Conservation (phyloP, 306 rosid species). For the Quercus dentata region DNA sequence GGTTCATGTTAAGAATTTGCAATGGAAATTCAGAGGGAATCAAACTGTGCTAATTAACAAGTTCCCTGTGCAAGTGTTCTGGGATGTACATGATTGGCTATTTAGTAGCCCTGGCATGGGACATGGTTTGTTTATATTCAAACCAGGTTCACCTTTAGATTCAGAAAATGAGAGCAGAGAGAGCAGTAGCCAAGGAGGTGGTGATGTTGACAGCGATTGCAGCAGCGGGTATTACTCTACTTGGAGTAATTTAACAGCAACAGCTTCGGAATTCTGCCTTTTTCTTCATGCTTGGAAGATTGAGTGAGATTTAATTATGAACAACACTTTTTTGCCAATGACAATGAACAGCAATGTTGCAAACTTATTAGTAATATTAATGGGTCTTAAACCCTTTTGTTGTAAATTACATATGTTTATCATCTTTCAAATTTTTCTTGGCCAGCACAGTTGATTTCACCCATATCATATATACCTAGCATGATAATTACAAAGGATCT, state of each 20-base stretch:
- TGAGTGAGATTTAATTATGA: constrained; percentile 30
- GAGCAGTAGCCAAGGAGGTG: constrained; percentile 34
- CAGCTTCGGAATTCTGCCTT: constrained; percentile 49
- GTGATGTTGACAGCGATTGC: constrained; percentile 47
- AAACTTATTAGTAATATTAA: background rate
- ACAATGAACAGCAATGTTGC: constrained; percentile 13
- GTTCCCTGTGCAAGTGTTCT: constrained; percentile 69
- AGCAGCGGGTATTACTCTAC: constrained; percentile 67
- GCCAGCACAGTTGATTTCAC: background rate
- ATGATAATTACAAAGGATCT: no score
- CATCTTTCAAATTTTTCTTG: constrained; percentile 9
- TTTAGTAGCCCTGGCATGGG: constrained; percentile 56
- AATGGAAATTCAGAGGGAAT: constrained; percentile 91
- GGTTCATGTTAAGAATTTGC: constrained; percentile 77
- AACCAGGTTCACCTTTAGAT: constrained; percentile 49
- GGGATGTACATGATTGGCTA: constrained; percentile 91
- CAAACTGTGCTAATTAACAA: constrained; percentile 60
- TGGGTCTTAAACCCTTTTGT: constrained; percentile 4
- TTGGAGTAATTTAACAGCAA: constrained; percentile 12
- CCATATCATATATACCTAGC: no score
- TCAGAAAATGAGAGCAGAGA: constrained; percentile 54
- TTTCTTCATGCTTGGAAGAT: constrained; percentile 65
- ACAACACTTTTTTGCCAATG: constrained; percentile 1
- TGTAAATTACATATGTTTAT: constrained; percentile 11
- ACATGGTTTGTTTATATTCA: constrained; percentile 77